phyloP scores from a whole-genome alignment of 2,329 filamentous ascomycete genomes.

The Aspergillus floridensis region DNA sequence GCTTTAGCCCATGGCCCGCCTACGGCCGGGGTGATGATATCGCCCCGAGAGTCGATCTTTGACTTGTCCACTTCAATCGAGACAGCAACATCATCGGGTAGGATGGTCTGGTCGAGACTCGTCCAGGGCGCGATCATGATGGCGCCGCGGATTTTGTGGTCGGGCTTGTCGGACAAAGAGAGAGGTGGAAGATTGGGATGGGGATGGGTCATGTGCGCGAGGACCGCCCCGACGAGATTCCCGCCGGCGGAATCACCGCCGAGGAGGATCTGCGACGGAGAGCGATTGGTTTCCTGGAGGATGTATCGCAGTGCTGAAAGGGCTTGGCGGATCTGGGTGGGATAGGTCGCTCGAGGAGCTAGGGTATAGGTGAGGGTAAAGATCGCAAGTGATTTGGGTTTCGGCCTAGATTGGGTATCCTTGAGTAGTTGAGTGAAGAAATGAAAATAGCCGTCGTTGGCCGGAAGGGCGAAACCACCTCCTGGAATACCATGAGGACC shows the following conservation, averaged over 20 bases:
- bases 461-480: conserved; percentile 56
- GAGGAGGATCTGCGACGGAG: conserved; percentile 37
- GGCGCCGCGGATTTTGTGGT: conserved; percentile 47
- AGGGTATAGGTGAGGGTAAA: conserved; percentile 60
- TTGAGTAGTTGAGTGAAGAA: conserved; percentile 49
- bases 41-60: conserved; percentile 48
- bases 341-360: conserved; percentile 46
- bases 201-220: conserved; percentile 51
- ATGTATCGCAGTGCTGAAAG: conserved; percentile 43
- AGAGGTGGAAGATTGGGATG: conserved; percentile 51
- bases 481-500: conserved; percentile 34
- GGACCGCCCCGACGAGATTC: conserved; percentile 40
- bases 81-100: not conserved
- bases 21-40: conserved; percentile 46
- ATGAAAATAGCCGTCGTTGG: conserved; percentile 47
- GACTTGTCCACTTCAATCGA: not conserved
- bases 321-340: conserved; percentile 44
- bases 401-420: conserved; percentile 27
- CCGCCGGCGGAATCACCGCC: conserved; percentile 48
- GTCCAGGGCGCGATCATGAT: conserved; percentile 60
- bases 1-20: conserved; percentile 48
- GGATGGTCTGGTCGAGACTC: conserved; percentile 45
- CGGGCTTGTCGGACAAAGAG: conserved; percentile 26
- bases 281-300: conserved; percentile 31
- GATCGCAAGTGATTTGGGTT: conserved; percentile 47